Conservation (phyloP, 305 asterid species). For the Vinca major region DNA sequence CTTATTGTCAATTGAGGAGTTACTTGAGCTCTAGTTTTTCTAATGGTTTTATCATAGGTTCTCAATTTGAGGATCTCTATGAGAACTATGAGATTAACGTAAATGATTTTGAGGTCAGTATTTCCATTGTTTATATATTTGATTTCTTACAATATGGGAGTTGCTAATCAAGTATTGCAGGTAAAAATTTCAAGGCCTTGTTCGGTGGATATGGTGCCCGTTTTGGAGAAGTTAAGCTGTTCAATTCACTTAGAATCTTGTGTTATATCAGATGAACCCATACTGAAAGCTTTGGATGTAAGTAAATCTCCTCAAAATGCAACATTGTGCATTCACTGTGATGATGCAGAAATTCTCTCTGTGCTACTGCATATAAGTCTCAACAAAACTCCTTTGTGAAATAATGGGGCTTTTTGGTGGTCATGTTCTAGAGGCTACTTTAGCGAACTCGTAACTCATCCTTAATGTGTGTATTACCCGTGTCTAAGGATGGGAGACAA, state of each 20-base stretch:
- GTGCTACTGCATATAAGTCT: neutral
- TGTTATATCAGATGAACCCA: constrained; percentile 54
- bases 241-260: constrained; percentile 47
- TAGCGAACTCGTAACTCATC: neutral
- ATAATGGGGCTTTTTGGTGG: neutral
- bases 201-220: constrained; percentile 29
- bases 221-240: constrained; percentile 50
- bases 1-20: constrained; percentile 20
- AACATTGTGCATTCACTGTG: neutral
- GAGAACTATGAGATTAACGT: constrained; percentile 49
- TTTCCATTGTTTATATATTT: constrained; percentile 16
- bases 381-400: neutral
- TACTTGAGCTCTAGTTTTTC: constrained; percentile 20
- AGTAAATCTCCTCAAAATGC: constrained; percentile 11
- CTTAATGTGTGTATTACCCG: neutral
- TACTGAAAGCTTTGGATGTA: constrained; percentile 57
- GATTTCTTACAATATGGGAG: constrained; percentile 12
- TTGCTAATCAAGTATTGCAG: constrained; percentile 39
- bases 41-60: constrained; percentile 29
- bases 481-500: neutral
- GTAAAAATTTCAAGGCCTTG: constrained; percentile 33
- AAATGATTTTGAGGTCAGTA: constrained; percentile 54
- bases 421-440: neutral
- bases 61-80: constrained; percentile 57
- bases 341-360: neutral